Evolutionary conservation across 352 stramenopile species (phyloP).

Genomic region (Globisporangium nodosum): DNA sequence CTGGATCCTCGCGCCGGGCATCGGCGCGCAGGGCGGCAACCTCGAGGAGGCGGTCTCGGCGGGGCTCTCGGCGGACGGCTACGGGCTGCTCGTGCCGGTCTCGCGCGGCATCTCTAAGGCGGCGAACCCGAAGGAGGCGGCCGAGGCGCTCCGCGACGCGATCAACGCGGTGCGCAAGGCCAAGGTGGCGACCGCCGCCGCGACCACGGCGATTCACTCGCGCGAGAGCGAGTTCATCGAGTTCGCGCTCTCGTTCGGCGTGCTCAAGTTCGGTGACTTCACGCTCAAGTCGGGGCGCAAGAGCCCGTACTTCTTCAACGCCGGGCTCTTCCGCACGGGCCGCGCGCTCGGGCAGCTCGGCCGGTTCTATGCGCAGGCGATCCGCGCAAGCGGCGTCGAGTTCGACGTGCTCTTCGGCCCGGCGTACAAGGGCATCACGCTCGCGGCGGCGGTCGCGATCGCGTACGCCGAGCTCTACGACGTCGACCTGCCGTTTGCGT

Average conservation of each 20-base stretch:
- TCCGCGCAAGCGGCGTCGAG: conserved; percentile 88
- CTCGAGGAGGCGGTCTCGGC: conserved; percentile 86
- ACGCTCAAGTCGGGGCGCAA: conserved; percentile 97
- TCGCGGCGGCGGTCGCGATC: conserved; percentile 93
- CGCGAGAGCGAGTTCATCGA: conserved; percentile 94
- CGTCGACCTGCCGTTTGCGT: conserved; percentile 94
- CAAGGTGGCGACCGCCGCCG: conserved; percentile 28
- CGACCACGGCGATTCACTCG: conserved; percentile 15
- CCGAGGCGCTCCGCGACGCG: conserved; percentile 86
- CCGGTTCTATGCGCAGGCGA: conserved; percentile 93
- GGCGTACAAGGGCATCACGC: conserved; percentile 99
- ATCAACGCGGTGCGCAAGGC: conserved; percentile 90
- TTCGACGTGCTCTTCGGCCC: conserved; percentile 99
- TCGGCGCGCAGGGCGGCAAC: conserved; percentile 91
- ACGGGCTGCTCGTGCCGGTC: conserved; percentile 95
- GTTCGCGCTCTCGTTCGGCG: conserved; percentile 92
- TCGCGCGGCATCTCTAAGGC: conserved; percentile 95
- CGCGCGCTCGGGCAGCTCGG: conserved; percentile 89
- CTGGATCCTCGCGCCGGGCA: conserved; percentile 97
- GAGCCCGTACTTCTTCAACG: conserved; percentile 99
- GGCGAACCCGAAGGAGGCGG: conserved; percentile 82
- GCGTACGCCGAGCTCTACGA: conserved; percentile 90
- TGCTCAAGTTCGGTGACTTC: conserved; percentile 98
- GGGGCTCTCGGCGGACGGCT: conserved; percentile 79
- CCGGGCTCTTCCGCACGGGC: conserved; percentile 94